Percentiles rank a stretch among this genome's conserved stretches.
phyloP scores from a whole-genome alignment of 495 filamentous ascomycete genomes.

The Podospora pseudoanserina region DNA sequence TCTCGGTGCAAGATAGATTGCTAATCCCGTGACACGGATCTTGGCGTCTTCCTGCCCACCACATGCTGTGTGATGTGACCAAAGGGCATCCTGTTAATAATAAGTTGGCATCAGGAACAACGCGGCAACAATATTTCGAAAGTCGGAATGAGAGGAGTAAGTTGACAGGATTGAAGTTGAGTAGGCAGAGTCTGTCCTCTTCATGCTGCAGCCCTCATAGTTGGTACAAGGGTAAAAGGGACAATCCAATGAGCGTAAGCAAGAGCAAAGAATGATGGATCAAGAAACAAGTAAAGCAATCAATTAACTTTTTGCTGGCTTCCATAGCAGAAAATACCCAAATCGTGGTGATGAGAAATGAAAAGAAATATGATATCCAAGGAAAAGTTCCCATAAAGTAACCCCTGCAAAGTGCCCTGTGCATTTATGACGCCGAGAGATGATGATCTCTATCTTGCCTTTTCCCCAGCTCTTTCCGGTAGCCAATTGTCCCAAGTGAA shows the following conservation, averaged over 20 bases:
- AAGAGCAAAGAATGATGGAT: not conserved
- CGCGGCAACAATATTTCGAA: not conserved
- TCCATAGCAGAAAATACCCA: not conserved
- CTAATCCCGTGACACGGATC: not conserved
- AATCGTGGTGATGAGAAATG: not conserved
- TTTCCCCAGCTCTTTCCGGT: constrained; percentile 3
- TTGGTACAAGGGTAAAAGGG: not conserved
- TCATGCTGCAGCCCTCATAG: not conserved
- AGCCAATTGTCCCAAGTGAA: not conserved
- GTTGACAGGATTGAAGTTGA: not conserved
- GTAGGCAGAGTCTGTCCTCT: not conserved
- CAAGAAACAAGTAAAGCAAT: not conserved
- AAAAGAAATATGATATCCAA: not conserved
- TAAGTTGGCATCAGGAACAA: not conserved
- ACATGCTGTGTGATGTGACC: not conserved
- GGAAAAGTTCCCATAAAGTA: not conserved
- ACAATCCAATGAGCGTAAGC: not conserved
- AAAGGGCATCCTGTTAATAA: not conserved
- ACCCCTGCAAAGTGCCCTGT: constrained; percentile 4
- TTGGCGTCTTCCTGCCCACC: not conserved
- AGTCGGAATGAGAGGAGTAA: not conserved
- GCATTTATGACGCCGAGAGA: constrained; percentile 18
- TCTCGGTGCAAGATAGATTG: not conserved
- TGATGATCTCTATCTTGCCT: constrained; percentile 12
- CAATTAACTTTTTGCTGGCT: not conserved